A percentile compares a stretch with the other conserved stretches of the same genome.
Conservation (phyloP, 305 asterid species). For the Solanum hybrid region DNA sequence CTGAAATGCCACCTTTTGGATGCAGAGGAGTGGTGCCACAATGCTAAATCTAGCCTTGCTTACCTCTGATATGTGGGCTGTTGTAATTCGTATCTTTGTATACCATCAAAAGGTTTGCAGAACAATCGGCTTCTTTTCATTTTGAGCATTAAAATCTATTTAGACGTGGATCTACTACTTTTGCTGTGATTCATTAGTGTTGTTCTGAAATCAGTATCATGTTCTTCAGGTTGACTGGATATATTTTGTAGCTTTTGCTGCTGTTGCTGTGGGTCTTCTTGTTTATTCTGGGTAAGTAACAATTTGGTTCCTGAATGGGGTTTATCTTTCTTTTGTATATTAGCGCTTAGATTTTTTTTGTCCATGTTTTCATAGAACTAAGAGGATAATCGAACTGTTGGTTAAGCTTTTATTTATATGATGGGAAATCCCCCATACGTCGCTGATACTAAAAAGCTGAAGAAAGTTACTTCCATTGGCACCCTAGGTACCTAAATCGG, state of each 20-base stretch:
- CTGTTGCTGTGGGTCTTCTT: conserved; percentile 62
- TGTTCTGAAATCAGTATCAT: not conserved
- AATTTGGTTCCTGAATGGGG: not conserved
- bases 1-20: conserved; percentile 4
- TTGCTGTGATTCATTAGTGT: not conserved
- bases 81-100: conserved; percentile 80
- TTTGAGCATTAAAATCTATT: not conserved
- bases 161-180: not conserved
- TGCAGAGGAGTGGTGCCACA: conserved; percentile 89
- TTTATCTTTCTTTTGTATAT: not conserved
- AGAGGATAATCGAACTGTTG: not conserved
- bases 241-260: conserved; percentile 81
- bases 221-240: conserved; percentile 88
- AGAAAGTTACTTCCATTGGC: not conserved
- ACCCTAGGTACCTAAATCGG: not conserved
- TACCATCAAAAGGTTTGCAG: conserved; percentile 76
- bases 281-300: conserved; percentile 69
- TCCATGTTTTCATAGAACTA: not conserved
- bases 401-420: not conserved
- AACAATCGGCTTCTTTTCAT: not conserved
- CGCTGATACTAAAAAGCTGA: not conserved
- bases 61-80: conserved; percentile 99
- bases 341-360: not conserved
- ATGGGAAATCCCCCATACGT: not conserved
- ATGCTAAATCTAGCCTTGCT: conserved; percentile 87